These are phyloP conservation scores for Fusarium sp. DNA, from an alignment of 2,329 filamentous ascomycete genomes.

Conservation along the genomic window DNA sequence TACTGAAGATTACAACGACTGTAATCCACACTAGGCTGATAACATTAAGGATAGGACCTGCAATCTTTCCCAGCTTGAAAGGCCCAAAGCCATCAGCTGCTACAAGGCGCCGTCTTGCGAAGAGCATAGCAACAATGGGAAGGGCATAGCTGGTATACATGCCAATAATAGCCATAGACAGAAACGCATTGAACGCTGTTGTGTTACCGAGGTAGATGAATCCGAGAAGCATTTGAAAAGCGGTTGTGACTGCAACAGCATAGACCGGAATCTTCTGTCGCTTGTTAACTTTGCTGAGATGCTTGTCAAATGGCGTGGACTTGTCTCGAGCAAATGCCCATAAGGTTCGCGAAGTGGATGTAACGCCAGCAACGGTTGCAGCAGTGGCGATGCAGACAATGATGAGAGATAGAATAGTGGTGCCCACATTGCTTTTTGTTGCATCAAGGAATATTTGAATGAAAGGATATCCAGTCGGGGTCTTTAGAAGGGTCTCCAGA, in stretches of 20 bases:
- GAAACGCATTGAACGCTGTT: constrained; percentile 56
- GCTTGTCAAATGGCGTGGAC: constrained; percentile 51
- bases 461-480: constrained; percentile 57
- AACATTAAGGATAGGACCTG: constrained; percentile 54
- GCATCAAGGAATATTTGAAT: constrained; percentile 55
- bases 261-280: constrained; percentile 51
- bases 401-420: constrained; percentile 48
- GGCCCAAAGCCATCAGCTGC: constrained; percentile 35
- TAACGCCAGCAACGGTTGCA: constrained; percentile 49
- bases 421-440: constrained; percentile 42
- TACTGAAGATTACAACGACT: constrained; percentile 59
- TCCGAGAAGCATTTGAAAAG: constrained; percentile 48
- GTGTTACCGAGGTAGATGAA: constrained; percentile 57
- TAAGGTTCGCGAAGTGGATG: constrained; percentile 52
- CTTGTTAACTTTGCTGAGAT: constrained; percentile 52
- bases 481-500: constrained; percentile 53
- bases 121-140: constrained; percentile 53
- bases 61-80: constrained; percentile 48
- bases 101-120: constrained; percentile 49
- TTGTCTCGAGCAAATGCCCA: constrained; percentile 56
- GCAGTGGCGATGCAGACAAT: constrained; percentile 46
- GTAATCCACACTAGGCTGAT: constrained; percentile 57
- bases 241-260: constrained; percentile 41
- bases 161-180: constrained; percentile 57
- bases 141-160: constrained; percentile 59